phyloP scores from a whole-genome alignment of 192 early-diverging fungal genomes.

The Rhizophagus prolifer region DNA sequence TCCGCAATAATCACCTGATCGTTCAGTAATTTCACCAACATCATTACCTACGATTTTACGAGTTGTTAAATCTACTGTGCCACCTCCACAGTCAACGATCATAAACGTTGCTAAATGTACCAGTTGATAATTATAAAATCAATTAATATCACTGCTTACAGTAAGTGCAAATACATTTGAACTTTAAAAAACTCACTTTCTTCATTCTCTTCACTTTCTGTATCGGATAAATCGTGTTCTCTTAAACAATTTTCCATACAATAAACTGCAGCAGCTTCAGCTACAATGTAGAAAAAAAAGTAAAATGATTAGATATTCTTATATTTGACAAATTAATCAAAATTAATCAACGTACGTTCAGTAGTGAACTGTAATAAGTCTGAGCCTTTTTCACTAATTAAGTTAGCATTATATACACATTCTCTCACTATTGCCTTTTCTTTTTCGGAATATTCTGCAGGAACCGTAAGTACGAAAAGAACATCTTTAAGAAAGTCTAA shows the following conservation, averaged over 20 bases:
- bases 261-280: conserved; percentile 17
- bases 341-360: conserved; percentile 3
- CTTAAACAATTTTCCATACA: background rate
- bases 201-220: background rate
- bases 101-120: conserved; percentile 24
- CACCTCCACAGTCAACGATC: conserved; percentile 46
- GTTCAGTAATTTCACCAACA: conserved; percentile 48
- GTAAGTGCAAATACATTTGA: no score
- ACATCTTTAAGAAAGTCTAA: background rate
- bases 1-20: conserved; percentile 50
- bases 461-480: conserved; percentile 4
- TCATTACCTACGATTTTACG: background rate
- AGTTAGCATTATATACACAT: conserved; percentile 3
- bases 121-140: no score
- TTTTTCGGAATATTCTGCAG: background rate
- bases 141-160: no score
- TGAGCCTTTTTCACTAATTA: background rate
- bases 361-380: conserved; percentile 1
- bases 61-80: conserved; percentile 41
- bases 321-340: background rate
- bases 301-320: no score
- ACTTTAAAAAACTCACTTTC: no score
- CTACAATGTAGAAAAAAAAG: background rate
- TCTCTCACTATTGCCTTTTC: conserved; percentile 9
- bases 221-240: background rate